phyloP scores from a whole-genome alignment of 768 basidiomycete genomes.

The Leucogyrophana mollusca region DNA sequence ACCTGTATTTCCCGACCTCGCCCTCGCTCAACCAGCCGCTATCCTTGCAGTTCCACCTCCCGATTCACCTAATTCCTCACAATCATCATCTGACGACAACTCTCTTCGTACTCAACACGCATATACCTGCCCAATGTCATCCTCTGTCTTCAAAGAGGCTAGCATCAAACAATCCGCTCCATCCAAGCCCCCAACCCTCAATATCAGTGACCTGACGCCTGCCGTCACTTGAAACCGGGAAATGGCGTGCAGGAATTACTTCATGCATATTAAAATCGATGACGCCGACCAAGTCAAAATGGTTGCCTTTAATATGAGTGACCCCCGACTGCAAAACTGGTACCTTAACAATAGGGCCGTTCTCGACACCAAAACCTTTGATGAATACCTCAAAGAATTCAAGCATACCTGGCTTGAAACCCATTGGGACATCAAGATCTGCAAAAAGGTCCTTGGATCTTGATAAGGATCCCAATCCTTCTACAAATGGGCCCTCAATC shows the following conservation, averaged over 20 bases:
- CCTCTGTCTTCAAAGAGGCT: too few species aligned
- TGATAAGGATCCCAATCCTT: conserved; percentile 2
- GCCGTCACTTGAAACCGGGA: background rate
- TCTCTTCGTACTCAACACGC: too few species aligned
- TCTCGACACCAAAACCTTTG: background rate
- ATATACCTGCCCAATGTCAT: too few species aligned
- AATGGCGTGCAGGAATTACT: background rate
- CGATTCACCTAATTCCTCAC: too few species aligned
- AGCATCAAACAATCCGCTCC: too few species aligned
- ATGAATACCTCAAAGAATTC: conserved; percentile 2
- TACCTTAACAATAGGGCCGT: background rate
- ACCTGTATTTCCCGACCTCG: too few species aligned
- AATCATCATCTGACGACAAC: too few species aligned
- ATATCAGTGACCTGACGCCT: too few species aligned
- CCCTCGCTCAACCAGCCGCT: too few species aligned
- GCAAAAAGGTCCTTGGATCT: background rate
- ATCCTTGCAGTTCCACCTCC: too few species aligned
- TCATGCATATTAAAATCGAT: background rate
- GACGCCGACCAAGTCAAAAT: conserved; percentile 1
- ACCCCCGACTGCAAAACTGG: background rate
- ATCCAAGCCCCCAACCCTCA: too few species aligned
- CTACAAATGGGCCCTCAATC: conserved; percentile 4
- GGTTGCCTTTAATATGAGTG: background rate
- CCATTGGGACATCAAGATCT: conserved; percentile 1
- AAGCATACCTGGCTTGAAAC: background rate